Base-by-base conservation (phyloP, 768 basidiomycete genomes). In the Boletus barrowsii region DNA sequence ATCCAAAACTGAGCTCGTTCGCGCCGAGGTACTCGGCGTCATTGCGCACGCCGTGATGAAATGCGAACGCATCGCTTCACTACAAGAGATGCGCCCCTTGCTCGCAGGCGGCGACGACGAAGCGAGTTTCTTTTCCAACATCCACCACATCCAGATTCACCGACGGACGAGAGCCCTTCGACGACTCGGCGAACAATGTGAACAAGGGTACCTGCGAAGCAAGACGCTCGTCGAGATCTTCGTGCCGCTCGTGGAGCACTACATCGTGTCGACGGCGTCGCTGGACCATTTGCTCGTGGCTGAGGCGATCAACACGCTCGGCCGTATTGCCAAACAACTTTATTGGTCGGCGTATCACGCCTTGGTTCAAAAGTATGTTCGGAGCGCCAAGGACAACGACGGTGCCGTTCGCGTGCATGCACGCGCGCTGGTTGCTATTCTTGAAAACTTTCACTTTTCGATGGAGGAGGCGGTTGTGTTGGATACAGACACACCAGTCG, bases 101-200 rank as follows among this genome's bases (percentile, higher is more conserved):
- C 79, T 98, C 32, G 91, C 90, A 9, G 83, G 79, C 15, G 94
- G 92, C 2, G 94, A 98, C 65, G 87, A 90, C 47, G 96, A 99
- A 69, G 93, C 92, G 30, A 94, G 88, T 66, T 95, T 98, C 75
- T 98, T 99, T 81, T 87, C 86, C 76, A 99, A 99, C 70, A 84
- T 98, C 45, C 83, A 88, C 49, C 97, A 98, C 66, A 83, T 98
- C 42, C 97, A 99, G 71, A 74, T 88, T 3, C 95, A 98, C 69
- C 84, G 94, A 58, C 85, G 96, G 22, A 84, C 86, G 1, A 76
- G 96, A 55, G 95, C 96, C 3, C 76, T 97, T 29, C 82, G 90
- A 13, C 79, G 93, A 17, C 80, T 98, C 18, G 83, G 83, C 6
- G 93, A 94, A 48, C 79, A 84, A 51, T 87, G 86, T 56, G 80